These are phyloP conservation scores for Cetraspora pellucida DNA, from an alignment of 192 early-diverging fungal genomes.

Conservation along the genomic window DNA sequence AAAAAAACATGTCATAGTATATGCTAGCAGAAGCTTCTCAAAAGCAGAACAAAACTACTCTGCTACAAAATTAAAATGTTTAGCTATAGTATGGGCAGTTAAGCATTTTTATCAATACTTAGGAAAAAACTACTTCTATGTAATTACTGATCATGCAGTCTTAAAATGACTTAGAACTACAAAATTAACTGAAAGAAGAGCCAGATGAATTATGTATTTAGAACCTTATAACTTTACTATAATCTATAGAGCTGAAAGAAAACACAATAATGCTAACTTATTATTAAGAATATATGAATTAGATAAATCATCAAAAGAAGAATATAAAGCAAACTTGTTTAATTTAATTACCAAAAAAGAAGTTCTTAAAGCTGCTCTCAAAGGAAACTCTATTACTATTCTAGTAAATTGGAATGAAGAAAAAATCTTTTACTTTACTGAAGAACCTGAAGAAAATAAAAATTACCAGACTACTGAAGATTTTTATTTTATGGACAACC, in stretches of 20 bases:
- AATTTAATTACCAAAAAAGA: too few relatives aligned
- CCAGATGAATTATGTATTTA: too few relatives aligned
- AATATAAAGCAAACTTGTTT: too few relatives aligned
- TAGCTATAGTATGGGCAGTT: conserved; percentile 43
- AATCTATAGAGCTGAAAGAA: background rate
- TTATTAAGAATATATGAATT: background rate
- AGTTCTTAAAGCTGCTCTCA: too few relatives aligned
- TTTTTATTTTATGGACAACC: too few relatives aligned
- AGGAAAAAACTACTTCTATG: conserved; percentile 28
- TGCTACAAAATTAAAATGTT: conserved; percentile 36
- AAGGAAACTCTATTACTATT: too few relatives aligned
- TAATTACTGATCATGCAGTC: conserved; percentile 43
- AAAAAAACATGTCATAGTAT: background rate
- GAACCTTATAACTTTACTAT: background rate
- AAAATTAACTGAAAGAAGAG: background rate
- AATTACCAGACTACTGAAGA: too few relatives aligned
- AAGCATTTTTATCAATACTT: conserved; percentile 40
- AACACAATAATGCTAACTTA: background rate
- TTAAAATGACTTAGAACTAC: conserved; percentile 17
- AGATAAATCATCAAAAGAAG: too few relatives aligned
- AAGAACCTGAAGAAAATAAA: too few relatives aligned
- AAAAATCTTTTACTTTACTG: too few relatives aligned
- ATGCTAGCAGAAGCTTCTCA: conserved; percentile 13
- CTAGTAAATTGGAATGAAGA: too few relatives aligned
- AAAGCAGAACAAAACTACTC: conserved; percentile 35